A percentile compares a stretch with the other conserved stretches of the same genome.
These are phyloP conservation scores for Carex kokanica DNA, from an alignment of 176 grass and related monocot species.

Conservation along the genomic window DNA sequence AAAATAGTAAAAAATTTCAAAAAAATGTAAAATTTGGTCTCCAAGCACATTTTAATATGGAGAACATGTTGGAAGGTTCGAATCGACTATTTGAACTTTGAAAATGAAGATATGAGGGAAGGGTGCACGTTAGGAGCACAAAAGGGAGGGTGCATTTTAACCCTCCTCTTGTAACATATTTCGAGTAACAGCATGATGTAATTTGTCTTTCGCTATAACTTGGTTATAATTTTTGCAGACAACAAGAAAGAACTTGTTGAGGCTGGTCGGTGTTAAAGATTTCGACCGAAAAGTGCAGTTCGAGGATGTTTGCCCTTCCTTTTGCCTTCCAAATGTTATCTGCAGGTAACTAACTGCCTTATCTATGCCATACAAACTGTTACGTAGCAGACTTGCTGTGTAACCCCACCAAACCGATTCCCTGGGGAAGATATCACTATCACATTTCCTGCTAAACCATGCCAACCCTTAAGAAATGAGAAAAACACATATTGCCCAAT, in stretches of 20 bases:
- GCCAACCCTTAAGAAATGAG: neutral
- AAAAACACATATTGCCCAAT: neutral
- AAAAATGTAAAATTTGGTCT: no score
- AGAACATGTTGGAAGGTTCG: no score
- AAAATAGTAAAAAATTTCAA: no score
- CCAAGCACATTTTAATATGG: no score
- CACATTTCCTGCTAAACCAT: neutral
- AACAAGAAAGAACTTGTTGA: conserved; percentile 96
- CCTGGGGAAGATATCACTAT: neutral
- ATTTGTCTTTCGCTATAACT: conserved; percentile 14
- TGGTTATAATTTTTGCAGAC: conserved; percentile 51
- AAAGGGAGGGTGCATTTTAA: no score
- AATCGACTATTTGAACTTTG: no score
- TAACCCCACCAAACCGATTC: neutral
- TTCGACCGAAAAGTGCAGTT: conserved; percentile 90
- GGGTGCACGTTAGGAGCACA: no score
- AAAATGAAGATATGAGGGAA: no score
- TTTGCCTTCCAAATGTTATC: conserved; percentile 87
- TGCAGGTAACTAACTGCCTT: conserved; percentile 65
- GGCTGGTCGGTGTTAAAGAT: conserved; percentile 83
- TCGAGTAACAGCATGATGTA: neutral
- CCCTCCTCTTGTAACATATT: no score
- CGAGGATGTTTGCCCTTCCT: conserved; percentile 59
- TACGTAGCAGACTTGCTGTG: neutral
- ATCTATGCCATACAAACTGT: neutral